Conservation (phyloP, 2,329 filamentous ascomycete species). For the Cordyceps javanica region DNA sequence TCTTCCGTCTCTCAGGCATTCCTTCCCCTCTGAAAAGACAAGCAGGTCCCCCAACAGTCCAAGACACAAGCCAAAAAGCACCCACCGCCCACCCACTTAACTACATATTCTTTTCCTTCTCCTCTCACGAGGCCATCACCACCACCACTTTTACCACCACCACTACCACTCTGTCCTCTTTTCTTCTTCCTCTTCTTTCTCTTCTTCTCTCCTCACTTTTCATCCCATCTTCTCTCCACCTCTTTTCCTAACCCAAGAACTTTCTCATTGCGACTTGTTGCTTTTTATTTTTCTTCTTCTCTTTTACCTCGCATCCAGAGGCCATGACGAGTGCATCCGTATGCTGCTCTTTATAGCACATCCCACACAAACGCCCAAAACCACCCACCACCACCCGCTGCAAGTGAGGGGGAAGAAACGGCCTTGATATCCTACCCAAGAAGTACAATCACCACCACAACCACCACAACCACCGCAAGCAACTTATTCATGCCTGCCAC, state of each 20-base stretch:
- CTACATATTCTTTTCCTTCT: not conserved
- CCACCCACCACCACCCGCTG: not conserved
- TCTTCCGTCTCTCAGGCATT: too few relatives aligned
- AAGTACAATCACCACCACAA: not conserved
- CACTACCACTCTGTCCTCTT: not conserved
- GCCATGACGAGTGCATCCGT: not conserved
- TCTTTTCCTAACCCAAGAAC: too few relatives aligned
- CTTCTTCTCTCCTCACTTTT: not conserved
- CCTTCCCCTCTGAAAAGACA: not conserved
- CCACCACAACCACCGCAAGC: not conserved
- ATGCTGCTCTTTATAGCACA: slow-evolving; percentile 4
- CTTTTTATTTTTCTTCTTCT: not conserved
- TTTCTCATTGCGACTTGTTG: not conserved
- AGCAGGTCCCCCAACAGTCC: too few relatives aligned
- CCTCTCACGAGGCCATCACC: slow-evolving; percentile 9
- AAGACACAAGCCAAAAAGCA: not conserved
- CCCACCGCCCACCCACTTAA: not conserved
- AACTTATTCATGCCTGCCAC: too few relatives aligned
- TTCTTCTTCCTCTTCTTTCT: not conserved
- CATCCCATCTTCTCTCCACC: not conserved
- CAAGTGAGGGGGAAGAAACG: slow-evolving; percentile 4
- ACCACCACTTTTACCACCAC: too few relatives aligned
- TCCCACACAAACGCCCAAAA: not conserved
- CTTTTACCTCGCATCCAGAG: not conserved
- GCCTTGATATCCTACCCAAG: not conserved